phyloP scores from a whole-genome alignment of 2,329 filamentous ascomycete species.

The Penicillium sp. region DNA sequence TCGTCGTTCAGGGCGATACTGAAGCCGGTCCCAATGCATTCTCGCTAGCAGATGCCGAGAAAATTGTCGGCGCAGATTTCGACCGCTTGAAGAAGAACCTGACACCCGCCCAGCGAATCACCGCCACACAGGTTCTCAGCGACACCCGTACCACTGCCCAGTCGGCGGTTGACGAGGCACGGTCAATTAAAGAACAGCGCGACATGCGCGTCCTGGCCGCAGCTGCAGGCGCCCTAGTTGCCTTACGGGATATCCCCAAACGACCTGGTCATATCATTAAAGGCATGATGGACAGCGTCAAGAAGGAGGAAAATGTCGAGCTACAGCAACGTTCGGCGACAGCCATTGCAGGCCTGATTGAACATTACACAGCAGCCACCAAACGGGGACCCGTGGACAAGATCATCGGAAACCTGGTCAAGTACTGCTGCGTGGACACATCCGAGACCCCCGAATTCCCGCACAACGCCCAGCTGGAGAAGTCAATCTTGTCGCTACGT shows the following conservation, averaged over 20 bases:
- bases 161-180: slow-evolving; percentile 78
- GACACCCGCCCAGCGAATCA: slow-evolving; percentile 83
- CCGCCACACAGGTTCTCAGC: slow-evolving; percentile 76
- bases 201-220: slow-evolving; percentile 86
- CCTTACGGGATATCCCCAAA: slow-evolving; percentile 86
- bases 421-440: slow-evolving; percentile 97
- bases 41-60: slow-evolving; percentile 83
- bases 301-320: slow-evolving; percentile 88
- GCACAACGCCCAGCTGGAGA: slow-evolving; percentile 76
- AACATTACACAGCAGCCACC: slow-evolving; percentile 78
- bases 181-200: slow-evolving; percentile 74
- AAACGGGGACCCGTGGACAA: slow-evolving; percentile 90
- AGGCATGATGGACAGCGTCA: slow-evolving; percentile 97
- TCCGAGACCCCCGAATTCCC: slow-evolving; percentile 96
- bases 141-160: slow-evolving; percentile 75
- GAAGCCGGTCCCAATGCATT: slow-evolving; percentile 93
- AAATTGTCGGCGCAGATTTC: slow-evolving; percentile 82
- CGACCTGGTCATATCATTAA: slow-evolving; percentile 93
- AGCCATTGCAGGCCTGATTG: slow-evolving; percentile 83
- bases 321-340: slow-evolving; percentile 84
- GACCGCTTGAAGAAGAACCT: slow-evolving; percentile 87
- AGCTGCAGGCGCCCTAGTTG: slow-evolving; percentile 83
- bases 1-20: slow-evolving; percentile 90
- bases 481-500: slow-evolving; percentile 85
- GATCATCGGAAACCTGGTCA: slow-evolving; percentile 91